Conservation (phyloP, 345 rosid species). For the Lenwebbia sp. region DNA sequence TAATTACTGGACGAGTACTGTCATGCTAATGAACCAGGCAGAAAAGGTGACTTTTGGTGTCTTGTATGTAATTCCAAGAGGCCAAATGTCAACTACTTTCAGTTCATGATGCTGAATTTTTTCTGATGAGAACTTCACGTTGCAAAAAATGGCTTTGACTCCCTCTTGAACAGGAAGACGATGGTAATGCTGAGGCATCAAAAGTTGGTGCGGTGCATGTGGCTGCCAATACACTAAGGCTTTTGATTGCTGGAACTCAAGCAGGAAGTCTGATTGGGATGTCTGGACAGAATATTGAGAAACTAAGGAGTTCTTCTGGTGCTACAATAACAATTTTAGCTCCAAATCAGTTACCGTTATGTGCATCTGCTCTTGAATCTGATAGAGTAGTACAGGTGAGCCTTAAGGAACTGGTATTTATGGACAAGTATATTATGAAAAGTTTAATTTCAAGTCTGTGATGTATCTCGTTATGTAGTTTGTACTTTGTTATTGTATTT, state of each 20-base stretch:
- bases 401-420: background rate
- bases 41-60: background rate
- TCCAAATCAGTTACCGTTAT: slow-evolving; percentile 52
- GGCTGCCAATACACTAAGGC: slow-evolving; percentile 48
- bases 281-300: slow-evolving; percentile 59
- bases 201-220: slow-evolving; percentile 33
- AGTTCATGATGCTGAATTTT: background rate
- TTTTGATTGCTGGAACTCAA: slow-evolving; percentile 59
- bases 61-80: background rate
- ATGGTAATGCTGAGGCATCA: slow-evolving; percentile 15
- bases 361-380: slow-evolving; percentile 64
- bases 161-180: slow-evolving; percentile 35
- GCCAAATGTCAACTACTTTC: background rate
- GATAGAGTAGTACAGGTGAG: slow-evolving; percentile 59
- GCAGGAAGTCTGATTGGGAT: slow-evolving; percentile 51
- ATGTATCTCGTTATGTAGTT: background rate
- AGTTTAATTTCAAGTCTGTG: background rate
- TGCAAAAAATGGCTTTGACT: background rate
- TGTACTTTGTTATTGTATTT: background rate
- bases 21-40: background rate
- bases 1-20: background rate
- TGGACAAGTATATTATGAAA: background rate
- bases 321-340: slow-evolving; percentile 49
- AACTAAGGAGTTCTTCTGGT: slow-evolving; percentile 46
- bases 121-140: background rate